Conservation (phyloP, 169 alveolate species). For the Plasmodium knowlesi region DNA sequence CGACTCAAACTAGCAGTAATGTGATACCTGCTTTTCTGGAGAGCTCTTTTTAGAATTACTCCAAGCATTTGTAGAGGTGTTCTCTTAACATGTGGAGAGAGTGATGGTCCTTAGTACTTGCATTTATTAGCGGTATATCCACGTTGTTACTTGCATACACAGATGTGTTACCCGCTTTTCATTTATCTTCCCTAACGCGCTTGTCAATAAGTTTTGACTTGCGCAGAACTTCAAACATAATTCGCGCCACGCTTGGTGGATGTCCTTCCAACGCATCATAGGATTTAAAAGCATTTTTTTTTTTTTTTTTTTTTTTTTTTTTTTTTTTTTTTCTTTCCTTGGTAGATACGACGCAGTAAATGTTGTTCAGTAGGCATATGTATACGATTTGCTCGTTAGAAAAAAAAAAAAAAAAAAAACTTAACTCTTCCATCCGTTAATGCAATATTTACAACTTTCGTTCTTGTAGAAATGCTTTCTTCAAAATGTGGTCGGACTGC, state of each 20-base stretch:
- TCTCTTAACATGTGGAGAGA: not conserved
- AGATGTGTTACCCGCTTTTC: not conserved
- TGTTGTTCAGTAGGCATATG: not conserved
- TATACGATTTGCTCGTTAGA: not conserved
- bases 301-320: not conserved
- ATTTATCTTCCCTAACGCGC: not conserved
- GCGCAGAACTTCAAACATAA: not conserved
- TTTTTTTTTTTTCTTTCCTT: not conserved
- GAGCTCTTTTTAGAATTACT: not conserved
- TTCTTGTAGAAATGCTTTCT: not conserved
- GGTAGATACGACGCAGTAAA: not conserved
- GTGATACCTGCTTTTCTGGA: not conserved
- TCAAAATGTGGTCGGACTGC: not conserved
- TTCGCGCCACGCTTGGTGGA: not conserved
- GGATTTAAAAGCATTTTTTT: not conserved
- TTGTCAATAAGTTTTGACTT: not conserved
- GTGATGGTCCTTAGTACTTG: too few species aligned
- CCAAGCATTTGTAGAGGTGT: not conserved
- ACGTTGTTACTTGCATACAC: not conserved
- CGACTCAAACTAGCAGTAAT: not conserved
- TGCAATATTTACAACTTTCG: not conserved
- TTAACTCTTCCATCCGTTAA: not conserved
- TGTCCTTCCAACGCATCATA: not conserved
- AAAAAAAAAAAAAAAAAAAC: too few species aligned
- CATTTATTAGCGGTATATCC: not conserved